Conservation (phyloP, 345 rosid genomes). For the Corymbia maculata region DNA sequence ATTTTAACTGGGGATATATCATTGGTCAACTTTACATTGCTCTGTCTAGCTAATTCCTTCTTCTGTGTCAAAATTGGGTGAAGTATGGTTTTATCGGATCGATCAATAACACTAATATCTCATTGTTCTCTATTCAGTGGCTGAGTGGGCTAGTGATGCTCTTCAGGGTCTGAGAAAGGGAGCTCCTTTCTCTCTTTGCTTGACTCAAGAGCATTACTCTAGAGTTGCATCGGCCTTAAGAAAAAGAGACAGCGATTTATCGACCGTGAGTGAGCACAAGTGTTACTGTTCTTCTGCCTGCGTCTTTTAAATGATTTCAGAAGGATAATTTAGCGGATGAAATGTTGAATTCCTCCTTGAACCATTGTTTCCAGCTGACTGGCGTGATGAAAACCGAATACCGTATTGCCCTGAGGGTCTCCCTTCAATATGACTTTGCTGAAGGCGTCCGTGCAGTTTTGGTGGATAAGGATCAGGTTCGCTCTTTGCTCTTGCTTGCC, state of each 20-base stretch:
- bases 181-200: slow-evolving; percentile 87
- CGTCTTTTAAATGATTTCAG: neutral
- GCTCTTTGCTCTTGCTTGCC: neutral
- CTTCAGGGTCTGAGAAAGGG: slow-evolving; percentile 75
- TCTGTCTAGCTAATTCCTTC: neutral
- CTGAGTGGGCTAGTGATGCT: slow-evolving; percentile 82
- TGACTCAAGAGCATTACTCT: slow-evolving; percentile 63
- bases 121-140: slow-evolving; percentile 26
- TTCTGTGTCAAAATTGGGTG: neutral
- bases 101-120: neutral
- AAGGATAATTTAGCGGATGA: neutral
- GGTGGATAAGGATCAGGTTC: slow-evolving; percentile 93
- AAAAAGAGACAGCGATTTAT: slow-evolving; percentile 35
- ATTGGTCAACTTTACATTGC: neutral
- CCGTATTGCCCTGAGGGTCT: slow-evolving; percentile 71
- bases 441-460: slow-evolving; percentile 96
- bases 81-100: neutral
- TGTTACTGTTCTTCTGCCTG: neutral
- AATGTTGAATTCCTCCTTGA: neutral
- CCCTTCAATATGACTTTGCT: slow-evolving; percentile 56
- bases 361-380: slow-evolving; percentile 25
- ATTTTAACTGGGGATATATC: neutral
- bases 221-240: slow-evolving; percentile 62
- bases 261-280: slow-evolving; percentile 31
- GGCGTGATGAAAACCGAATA: slow-evolving; percentile 90